A percentile compares a stretch with the other conserved stretches of the same genome.
Evolutionary conservation across 2,329 filamentous ascomycete genomes (phyloP).

Genomic region (Colletotrichum scovillei): DNA sequence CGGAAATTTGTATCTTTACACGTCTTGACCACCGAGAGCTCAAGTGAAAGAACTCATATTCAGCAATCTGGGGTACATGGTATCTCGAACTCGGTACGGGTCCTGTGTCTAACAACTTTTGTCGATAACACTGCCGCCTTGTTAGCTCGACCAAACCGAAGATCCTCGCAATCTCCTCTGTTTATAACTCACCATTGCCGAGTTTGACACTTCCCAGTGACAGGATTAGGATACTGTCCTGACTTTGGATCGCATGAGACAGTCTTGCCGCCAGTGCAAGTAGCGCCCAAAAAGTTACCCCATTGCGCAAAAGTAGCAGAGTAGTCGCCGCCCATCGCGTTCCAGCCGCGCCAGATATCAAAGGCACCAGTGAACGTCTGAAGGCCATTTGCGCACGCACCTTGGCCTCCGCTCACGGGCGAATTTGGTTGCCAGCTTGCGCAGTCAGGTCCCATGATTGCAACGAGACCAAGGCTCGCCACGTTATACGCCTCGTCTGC

Average conservation of each 20-base stretch:
- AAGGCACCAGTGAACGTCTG: not conserved
- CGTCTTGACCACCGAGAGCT: too few relatives aligned
- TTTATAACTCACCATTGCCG: not conserved
- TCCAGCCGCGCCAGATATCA: constrained; percentile 18
- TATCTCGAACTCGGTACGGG: too few relatives aligned
- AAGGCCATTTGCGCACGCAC: not conserved
- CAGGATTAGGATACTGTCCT: constrained; percentile 1
- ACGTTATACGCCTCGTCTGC: constrained; percentile 12
- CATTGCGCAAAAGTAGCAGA: constrained; percentile 12
- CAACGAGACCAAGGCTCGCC: constrained; percentile 18
- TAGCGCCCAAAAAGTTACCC: constrained; percentile 16
- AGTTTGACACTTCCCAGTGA: constrained; percentile 13
- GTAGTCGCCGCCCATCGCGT: not conserved
- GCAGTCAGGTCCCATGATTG: constrained; percentile 27
- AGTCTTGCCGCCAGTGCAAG: constrained; percentile 5
- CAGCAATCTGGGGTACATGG: too few relatives aligned
- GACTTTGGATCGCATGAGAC: constrained; percentile 15
- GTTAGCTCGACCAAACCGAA: not conserved
- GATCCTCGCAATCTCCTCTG: too few relatives aligned
- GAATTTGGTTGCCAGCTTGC: constrained; percentile 2
- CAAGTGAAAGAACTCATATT: too few relatives aligned
- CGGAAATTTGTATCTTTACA: too few relatives aligned
- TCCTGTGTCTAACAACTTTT: not conserved
- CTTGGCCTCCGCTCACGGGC: not conserved
- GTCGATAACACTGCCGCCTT: not conserved